Evolutionary conservation across 306 rosid species (phyloP).

Genomic region (Corylus avellana): DNA sequence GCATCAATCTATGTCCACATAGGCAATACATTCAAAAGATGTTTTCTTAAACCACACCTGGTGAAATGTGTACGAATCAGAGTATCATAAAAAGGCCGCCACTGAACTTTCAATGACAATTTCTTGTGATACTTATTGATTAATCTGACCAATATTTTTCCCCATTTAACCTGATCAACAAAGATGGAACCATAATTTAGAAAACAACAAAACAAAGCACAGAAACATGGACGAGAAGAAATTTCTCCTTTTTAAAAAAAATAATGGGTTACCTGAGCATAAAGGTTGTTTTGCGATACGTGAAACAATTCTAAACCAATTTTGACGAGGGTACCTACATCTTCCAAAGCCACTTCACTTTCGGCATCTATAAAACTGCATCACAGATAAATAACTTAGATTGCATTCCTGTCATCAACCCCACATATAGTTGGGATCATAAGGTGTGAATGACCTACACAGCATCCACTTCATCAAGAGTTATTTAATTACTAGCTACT

Average conservation of each 20-base stretch:
- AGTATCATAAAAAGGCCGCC: slow-evolving; percentile 91
- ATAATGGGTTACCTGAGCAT: slow-evolving; percentile 71
- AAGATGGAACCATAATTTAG: slow-evolving; percentile 38
- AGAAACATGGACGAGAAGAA: slow-evolving; percentile 20
- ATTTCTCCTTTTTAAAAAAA: slow-evolving; percentile 15
- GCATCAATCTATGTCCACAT: background rate
- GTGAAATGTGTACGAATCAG: slow-evolving; percentile 85
- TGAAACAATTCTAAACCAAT: slow-evolving; percentile 75
- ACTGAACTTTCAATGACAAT: slow-evolving; percentile 62
- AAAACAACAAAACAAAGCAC: slow-evolving; percentile 9
- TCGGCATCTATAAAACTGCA: slow-evolving; percentile 91
- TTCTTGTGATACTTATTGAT: slow-evolving; percentile 81
- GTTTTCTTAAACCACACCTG: slow-evolving; percentile 53
- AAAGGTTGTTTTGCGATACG: slow-evolving; percentile 72
- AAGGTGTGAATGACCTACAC: background rate
- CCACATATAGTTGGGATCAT: background rate
- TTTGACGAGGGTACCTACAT: slow-evolving; percentile 56
- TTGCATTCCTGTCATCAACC: slow-evolving; percentile 27
- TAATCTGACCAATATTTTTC: slow-evolving; percentile 71
- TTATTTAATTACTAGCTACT: background rate
- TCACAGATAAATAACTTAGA: slow-evolving; percentile 23
- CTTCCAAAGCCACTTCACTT: slow-evolving; percentile 86
- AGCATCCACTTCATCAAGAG: slow-evolving; percentile 3
- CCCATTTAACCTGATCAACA: slow-evolving; percentile 94
- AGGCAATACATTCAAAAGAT: background rate